Evolutionary conservation across 768 basidiomycete species (phyloP), one percentile per base, ranked within the genome.

Genomic region (Rhizopogon vesiculosus): DNA sequence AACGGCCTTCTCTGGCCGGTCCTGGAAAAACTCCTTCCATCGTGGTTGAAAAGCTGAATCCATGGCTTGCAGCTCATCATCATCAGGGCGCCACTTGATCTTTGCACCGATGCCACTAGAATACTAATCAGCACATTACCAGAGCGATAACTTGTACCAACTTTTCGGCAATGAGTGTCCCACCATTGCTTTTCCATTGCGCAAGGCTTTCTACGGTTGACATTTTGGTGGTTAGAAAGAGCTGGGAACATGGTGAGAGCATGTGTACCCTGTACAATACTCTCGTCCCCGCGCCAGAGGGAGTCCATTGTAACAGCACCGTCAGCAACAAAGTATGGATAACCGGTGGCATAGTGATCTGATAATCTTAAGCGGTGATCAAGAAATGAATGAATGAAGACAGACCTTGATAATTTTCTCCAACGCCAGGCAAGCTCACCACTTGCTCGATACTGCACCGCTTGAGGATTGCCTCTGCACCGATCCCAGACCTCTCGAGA

Each of bases 91-190:
- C n/a, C n/a, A n/a, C n/a, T n/a, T n/a, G n/a, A n/a, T n/a, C n/a
- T n/a, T n/a, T n/a, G n/a, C n/a, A n/a, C n/a, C n/a, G n/a, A n/a
- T n/a, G n/a, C n/a, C n/a, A n/a, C n/a, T n/a, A n/a, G n/a, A n/a
- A n/a, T n/a, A n/a, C n/a, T n/a, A n/a, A n/a, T n/a, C n/a, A n/a
- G n/a, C n/a, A n/a, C n/a, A n/a, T n/a, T 7, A n/a, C 22, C 7
- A 15, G n/a, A 22, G 22, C 6, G 3, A 42, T 9, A 40, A 28
- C 35, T 25, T 59, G 1, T 22, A 55, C 73, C 16, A 45, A 84
- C 85, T 83, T 85, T 60, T 79, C 75, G 0, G 81, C 73, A 61
- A 85, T 69, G 39, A 77, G 58, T 6, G 80, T 80, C 38, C 66
- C 68, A 0, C 78, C 81, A 2, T 69, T 59, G 31, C 69, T 61